Base-by-base conservation (phyloP, 2,329 filamentous ascomycete genomes). In the Leptographium lundbergii region DNA sequence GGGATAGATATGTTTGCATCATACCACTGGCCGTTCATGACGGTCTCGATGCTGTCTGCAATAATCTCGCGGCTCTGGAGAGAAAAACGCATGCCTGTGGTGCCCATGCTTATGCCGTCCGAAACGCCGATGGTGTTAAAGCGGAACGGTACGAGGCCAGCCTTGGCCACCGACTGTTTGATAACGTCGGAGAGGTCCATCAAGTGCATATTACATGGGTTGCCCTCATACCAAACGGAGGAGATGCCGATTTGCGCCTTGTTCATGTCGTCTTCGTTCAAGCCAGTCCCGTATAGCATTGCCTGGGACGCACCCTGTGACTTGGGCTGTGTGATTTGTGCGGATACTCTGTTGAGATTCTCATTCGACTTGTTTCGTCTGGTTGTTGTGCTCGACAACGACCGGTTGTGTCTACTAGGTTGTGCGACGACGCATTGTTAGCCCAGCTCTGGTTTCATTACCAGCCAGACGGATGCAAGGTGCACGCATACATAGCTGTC, bases 61-160 rank as follows among this genome's bases (percentile, higher is more conserved):
- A 99, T 99, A 68, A 99, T 83, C 73, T 99, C 94, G 71, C 94
- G 82, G 66, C 89, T 95, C 77, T 97, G 94, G 57, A 96, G 79
- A 59, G 88, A 94, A 76, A 91, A 66, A 34, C 65, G 64, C 94
- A 99, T 99, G 67, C 95, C 94, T 42, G 86, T 89, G 54, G 94
- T 99, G 57, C 94, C 94, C 94, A 99, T 99, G 67, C 90, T 96
- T 67, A 99, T 99, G 61, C 85, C 94, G 72, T 99, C 94, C 64
- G 90, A 96, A 65, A 99, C 95, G 69, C 94, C 94, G 69, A 99
- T 89, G 61, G 95, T 99, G 79, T 99, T 99, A 83, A 99, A 99
- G 72, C 96, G 91, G 80, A 95, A 95, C 63, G 91, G 90, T 61
- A 95, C 81, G 62, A 99, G 79, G 25, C 90, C 89, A 34, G 91